A percentile compares a stretch with the other conserved stretches of the same genome.
phyloP scores from a whole-genome alignment of 768 basidiomycete genomes.

The Russula foetens region DNA sequence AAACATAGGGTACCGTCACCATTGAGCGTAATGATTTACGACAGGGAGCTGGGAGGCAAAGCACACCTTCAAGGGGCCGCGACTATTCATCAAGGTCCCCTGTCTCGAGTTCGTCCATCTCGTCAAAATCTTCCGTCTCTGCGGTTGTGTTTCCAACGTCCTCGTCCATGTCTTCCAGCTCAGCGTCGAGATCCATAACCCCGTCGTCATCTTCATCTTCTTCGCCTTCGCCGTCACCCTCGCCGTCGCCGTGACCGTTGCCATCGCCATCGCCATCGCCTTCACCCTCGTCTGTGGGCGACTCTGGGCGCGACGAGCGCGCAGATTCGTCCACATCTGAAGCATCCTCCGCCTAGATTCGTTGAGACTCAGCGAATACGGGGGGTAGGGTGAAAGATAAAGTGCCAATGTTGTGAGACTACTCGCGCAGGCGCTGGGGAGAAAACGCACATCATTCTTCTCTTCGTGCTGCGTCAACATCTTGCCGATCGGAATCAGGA shows the following conservation, averaged over 20 bases:
- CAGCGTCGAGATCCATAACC: constrained; percentile 38
- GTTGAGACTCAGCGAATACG: constrained; percentile 18
- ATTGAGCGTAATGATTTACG: neutral
- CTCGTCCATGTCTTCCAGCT: constrained; percentile 23
- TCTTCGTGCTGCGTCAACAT: constrained; percentile 70
- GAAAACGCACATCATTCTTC: constrained; percentile 62
- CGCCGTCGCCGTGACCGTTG: constrained; percentile 38
- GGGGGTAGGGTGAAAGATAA: neutral
- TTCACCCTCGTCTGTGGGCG: constrained; percentile 30
- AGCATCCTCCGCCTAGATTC: constrained; percentile 27
- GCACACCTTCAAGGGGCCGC: neutral
- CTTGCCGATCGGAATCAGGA: constrained; percentile 66
- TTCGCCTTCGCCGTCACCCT: constrained; percentile 43
- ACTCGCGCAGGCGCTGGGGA: too few species aligned
- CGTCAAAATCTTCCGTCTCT: constrained; percentile 10
- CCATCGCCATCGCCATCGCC: constrained; percentile 34
- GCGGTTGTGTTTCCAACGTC: constrained; percentile 12
- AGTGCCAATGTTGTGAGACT: too few species aligned
- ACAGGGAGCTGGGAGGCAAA: neutral
- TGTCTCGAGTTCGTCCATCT: constrained; percentile 7
- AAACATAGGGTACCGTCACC: neutral
- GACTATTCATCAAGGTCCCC: constrained; percentile 11
- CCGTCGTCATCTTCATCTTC: constrained; percentile 53
- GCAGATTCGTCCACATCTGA: constrained; percentile 36
- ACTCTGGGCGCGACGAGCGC: constrained; percentile 31